phyloP scores from a whole-genome alignment of 306 rosid genomes.

The Coriaria nepalensis region DNA sequence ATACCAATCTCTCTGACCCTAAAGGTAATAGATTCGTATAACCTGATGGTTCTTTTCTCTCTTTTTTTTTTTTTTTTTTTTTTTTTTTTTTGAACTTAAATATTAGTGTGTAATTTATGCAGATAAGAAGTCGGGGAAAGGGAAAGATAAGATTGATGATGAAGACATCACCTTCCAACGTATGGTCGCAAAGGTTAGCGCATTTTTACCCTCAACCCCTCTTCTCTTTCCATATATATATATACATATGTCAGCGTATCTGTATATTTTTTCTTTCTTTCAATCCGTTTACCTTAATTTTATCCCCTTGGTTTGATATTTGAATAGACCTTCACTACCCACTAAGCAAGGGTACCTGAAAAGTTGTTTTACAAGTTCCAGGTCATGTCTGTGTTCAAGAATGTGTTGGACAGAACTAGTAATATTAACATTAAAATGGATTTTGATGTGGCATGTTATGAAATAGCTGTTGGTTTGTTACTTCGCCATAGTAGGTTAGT shows the following conservation, averaged over 20 bases:
- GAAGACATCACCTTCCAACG: constrained; percentile 96
- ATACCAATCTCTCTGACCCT: constrained; percentile 96
- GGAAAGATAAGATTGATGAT: constrained; percentile 89
- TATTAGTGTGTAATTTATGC: constrained; percentile 7
- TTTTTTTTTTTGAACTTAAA: background rate
- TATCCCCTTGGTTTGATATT: too few species aligned
- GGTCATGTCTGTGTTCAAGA: too few species aligned
- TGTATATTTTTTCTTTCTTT: constrained; percentile 3
- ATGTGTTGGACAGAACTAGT: too few species aligned
- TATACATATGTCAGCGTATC: background rate
- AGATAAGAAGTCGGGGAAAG: constrained; percentile 92
- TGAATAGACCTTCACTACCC: too few species aligned
- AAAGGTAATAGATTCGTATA: constrained; percentile 34
- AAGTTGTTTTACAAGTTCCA: too few species aligned
- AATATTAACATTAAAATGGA: too few species aligned
- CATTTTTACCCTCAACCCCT: constrained; percentile 46
- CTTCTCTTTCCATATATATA: background rate
- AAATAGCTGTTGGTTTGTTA: too few species aligned
- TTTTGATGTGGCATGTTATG: too few species aligned
- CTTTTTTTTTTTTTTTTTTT: background rate
- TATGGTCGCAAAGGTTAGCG: constrained; percentile 99
- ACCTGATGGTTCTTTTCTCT: background rate
- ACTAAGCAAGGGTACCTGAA: too few species aligned
- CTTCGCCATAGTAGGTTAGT: too few species aligned
- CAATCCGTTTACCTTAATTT: too few species aligned